phyloP scores from a whole-genome alignment of 805 yeast genomes.

The Candida pseudoglaebosa region DNA sequence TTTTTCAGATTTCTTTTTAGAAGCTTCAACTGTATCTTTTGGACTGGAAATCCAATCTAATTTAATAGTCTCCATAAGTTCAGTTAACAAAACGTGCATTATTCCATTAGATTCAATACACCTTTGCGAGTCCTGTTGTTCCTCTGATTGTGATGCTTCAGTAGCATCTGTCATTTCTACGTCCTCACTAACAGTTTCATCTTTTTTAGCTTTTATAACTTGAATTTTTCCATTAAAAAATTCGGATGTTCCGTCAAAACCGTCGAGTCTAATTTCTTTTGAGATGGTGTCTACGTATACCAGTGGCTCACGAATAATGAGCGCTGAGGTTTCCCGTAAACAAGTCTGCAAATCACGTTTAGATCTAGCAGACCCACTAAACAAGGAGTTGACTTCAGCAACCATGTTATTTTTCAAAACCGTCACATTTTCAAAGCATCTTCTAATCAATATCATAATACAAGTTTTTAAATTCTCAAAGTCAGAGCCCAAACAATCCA shows the following conservation, averaged over 20 bases:
- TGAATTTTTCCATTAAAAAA: constrained; percentile 19
- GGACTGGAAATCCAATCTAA: constrained; percentile 36
- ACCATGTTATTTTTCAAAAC: constrained; percentile 47
- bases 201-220: constrained; percentile 12
- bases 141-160: constrained; percentile 4
- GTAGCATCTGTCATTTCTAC: constrained; percentile 24
- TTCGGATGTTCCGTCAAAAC: constrained; percentile 35
- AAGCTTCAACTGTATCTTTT: constrained; percentile 8
- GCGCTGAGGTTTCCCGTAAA: constrained; percentile 47
- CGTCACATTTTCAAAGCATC: constrained; percentile 62
- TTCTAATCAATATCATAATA: constrained; percentile 51
- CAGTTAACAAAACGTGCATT: constrained; percentile 57
- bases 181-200: constrained; percentile 15
- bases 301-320: constrained; percentile 47
- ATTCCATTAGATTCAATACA: constrained; percentile 46
- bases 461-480: constrained; percentile 10
- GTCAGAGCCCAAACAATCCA: background rate
- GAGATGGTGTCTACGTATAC: constrained; percentile 44
- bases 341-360: constrained; percentile 44
- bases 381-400: constrained; percentile 46
- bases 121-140: constrained; percentile 5
- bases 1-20: constrained; percentile 18
- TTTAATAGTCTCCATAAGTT: constrained; percentile 50
- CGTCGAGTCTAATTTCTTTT: constrained; percentile 39
- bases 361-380: constrained; percentile 24